These are phyloP conservation scores for Botrytis sinoallii DNA, from an alignment of 2,329 filamentous ascomycete species.

Conservation along the genomic window DNA sequence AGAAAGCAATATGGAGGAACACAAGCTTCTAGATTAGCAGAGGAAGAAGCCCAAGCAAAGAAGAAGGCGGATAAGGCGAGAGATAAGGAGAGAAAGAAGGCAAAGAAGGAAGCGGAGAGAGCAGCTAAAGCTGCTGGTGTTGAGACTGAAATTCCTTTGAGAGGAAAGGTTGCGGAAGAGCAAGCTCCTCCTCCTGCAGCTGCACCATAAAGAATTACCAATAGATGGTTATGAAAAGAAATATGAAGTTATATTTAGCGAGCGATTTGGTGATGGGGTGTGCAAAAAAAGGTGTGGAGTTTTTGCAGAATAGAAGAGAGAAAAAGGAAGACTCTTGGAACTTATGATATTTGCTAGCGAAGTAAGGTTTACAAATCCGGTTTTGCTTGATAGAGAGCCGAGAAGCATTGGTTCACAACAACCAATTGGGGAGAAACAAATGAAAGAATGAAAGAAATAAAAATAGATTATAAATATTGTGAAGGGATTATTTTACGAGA, in stretches of 20 bases:
- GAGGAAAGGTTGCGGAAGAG: conserved; percentile 35
- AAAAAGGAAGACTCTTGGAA: background rate
- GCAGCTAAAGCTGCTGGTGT: conserved; percentile 22
- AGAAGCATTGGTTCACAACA: conserved; percentile 6
- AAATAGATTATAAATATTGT: background rate
- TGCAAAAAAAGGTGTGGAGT: background rate
- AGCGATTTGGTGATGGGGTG: conserved; percentile 3
- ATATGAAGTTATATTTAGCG: conserved; percentile 25
- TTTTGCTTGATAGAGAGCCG: background rate
- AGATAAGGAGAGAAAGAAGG: conserved; percentile 46
- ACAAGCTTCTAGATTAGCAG: conserved; percentile 64
- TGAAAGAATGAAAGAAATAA: background rate
- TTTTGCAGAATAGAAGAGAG: background rate
- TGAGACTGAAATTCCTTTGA: conserved; percentile 30
- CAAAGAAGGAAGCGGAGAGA: conserved; percentile 43
- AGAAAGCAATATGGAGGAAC: conserved; percentile 69
- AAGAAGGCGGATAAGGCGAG: conserved; percentile 40
- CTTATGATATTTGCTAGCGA: conserved; percentile 1
- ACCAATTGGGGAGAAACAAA: background rate
- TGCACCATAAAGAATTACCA: conserved; percentile 26
- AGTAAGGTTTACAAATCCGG: background rate
- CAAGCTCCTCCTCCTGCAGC: conserved; percentile 37
- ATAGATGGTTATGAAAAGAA: background rate
- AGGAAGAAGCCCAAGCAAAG: conserved; percentile 57
- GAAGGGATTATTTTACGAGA: no score